Evolutionary conservation across 768 basidiomycete genomes (phyloP), one percentile per base, ranked within the genome.

Genomic region (Trametes cubensis): DNA sequence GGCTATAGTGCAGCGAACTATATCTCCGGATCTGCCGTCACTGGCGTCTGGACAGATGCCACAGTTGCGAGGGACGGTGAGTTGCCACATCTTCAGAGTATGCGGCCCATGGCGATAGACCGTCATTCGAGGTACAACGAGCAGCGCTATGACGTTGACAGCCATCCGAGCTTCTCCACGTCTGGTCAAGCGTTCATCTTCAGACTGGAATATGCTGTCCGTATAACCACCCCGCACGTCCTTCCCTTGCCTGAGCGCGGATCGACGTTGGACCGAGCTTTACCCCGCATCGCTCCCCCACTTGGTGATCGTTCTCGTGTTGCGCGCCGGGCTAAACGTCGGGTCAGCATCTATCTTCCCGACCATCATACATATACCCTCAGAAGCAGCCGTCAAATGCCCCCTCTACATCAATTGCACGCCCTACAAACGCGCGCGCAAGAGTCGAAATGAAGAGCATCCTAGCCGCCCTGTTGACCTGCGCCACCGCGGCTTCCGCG

Each of bases 401-500:
- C 23, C 30, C 2, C 58, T 45, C 56, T 39, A 30, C 58, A 45
- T 44, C 52, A 30, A 8, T n/a, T 30, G 34, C 34, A 34, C 34
- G 34, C 34, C 34, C 34, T 34, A 5, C 34, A 25, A 23, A 53
- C 46, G 28, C 38, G 25, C 40, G 47, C 39, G 49, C 60, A 45
- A 60, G 44, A n/a, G 34, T 34, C 34, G 6, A 34, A 34, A 65
- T 67, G 55, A 65, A 69, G 52, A 47, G 56, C 38, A 41, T 66
- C 45, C 52, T 62, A 42, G 21, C n/a, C 25, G 41, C 64, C 21
- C 60, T 66, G n/a, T 30, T 71, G n/a, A 30, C 64, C 42, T 56
- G 61, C 51, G 65, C 58, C 4, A 38, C 68, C 40, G 66, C 63
- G 13, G 58, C 45, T 17, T 69, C 71, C 14, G 73, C 71, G 14